phyloP scores from a whole-genome alignment of 305 asterid species.

The Ilex paraguariensis region DNA sequence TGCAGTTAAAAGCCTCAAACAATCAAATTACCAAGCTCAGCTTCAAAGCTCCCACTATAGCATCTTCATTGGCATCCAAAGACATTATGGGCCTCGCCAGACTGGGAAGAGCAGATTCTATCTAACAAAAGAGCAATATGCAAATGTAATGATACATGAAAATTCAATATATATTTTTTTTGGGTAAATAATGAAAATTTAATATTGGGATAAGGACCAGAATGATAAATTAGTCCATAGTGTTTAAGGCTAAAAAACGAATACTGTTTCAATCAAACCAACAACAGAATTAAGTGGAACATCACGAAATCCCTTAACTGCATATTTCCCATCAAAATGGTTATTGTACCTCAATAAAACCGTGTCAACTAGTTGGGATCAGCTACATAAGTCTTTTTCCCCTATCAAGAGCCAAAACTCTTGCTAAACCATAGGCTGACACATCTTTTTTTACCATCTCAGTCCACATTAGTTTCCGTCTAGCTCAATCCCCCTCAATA shows the following conservation, averaged over 20 bases:
- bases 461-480: too few species aligned
- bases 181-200: background rate
- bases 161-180: background rate
- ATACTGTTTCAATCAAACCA: too few species aligned
- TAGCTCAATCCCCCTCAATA: too few species aligned
- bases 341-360: too few species aligned
- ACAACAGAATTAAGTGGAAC: too few species aligned
- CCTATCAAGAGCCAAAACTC: too few species aligned
- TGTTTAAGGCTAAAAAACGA: background rate
- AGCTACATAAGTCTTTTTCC: too few species aligned
- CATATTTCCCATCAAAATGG: too few species aligned
- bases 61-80: constrained; percentile 95
- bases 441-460: too few species aligned
- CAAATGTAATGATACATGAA: constrained; percentile 19
- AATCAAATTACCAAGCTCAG: constrained; percentile 75
- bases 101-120: constrained; percentile 91
- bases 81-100: constrained; percentile 96
- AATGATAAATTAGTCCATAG: background rate
- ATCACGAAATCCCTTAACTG: too few species aligned
- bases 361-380: too few species aligned
- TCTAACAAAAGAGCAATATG: constrained; percentile 48
- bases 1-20: constrained; percentile 13
- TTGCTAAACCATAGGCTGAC: too few species aligned
- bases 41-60: constrained; percentile 82
- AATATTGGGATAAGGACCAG: constrained; percentile 9